phyloP scores from a whole-genome alignment of 805 yeast species.

The Metschnikowia cerradonensis region DNA sequence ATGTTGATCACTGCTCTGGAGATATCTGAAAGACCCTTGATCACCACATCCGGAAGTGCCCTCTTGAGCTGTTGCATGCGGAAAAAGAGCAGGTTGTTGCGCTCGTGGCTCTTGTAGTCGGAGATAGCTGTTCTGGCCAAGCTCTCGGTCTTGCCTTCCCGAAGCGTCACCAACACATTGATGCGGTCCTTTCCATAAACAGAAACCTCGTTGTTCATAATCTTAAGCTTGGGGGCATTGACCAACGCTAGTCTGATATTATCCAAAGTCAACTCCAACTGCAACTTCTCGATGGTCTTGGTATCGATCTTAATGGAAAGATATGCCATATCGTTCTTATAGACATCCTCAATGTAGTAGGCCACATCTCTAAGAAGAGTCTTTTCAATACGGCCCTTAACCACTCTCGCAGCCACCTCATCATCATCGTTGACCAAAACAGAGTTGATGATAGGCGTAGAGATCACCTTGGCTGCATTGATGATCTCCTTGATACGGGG shows the following conservation, averaged over 20 bases:
- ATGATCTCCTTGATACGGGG: conserved; percentile 97
- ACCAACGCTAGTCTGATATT: conserved; percentile 81
- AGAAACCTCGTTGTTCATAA: conserved; percentile 65
- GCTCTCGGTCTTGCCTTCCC: conserved; percentile 35
- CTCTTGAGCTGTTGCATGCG: conserved; percentile 88
- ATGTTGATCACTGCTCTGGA: conserved; percentile 96
- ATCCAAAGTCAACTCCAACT: conserved; percentile 80
- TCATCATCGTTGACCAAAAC: conserved; percentile 88
- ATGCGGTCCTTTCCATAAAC: conserved; percentile 62
- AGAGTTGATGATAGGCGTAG: conserved; percentile 95
- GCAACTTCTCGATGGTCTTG: conserved; percentile 81
- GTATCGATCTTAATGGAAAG: conserved; percentile 79
- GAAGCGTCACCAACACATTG: conserved; percentile 53
- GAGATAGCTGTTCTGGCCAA: conserved; percentile 30
- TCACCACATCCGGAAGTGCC: conserved; percentile 79
- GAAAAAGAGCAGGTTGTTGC: conserved; percentile 60
- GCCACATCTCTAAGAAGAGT: conserved; percentile 84
- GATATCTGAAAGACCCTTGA: conserved; percentile 88
- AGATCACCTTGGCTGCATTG: conserved; percentile 90
- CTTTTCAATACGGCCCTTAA: conserved; percentile 94
- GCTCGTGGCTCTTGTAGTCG: conserved; percentile 37
- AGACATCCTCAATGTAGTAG: conserved; percentile 89
- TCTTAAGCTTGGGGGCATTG: conserved; percentile 85
- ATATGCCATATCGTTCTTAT: conserved; percentile 71
- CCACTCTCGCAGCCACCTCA: conserved; percentile 97